Base-by-base conservation (phyloP, 768 basidiomycete species). In the Pisolithus orientalis region DNA sequence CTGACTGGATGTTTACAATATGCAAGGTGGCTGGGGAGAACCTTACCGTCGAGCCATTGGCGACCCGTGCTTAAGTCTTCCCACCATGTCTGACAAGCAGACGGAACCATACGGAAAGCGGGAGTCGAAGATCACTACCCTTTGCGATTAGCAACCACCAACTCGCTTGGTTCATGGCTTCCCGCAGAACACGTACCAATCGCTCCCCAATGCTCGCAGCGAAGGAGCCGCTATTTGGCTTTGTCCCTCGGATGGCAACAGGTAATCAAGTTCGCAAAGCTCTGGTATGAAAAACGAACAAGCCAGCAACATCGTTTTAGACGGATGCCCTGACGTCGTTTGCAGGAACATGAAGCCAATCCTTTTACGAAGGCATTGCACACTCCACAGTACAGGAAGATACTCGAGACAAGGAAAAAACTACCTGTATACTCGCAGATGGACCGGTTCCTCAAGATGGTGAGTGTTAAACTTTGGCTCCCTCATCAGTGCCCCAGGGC, bases 371-470 rank as follows among this genome's bases (percentile, higher is more conserved):
- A 86, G 53, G 69, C 65, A 53, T 87, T 90, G 0, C 86, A 85
- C 65, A 81, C 90, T 0, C 64, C 79, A 3, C 80, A 85, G 56
- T 98, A 96, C 75, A 82, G 75, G 69, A 92, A 89, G 72, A 94
- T 98, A 52, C 67, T 98, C 24, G 85, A 85, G 61, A 70, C 77
- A 10, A 82, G 96, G 52, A 92, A 85, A 74, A 89, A 90, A 64
- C 75, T 99, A 21, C 95, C 96, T 0, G 94, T 99, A 0, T 96
- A 79, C 60, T 71, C 84, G 2, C 90, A 95, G 70, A 95, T 97
- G 94, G 79, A 85, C 52, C 90, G 94, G 44, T 98, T 99, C 67
- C 82, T 85, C 62, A 78, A 87, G 59, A 86, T 94, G 73, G 91
- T 90, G 71, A 72, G 90, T 78, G 50, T 5, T 27, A 10, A 10